Evolutionary conservation across 1,139 yeast genomes (phyloP).

Genomic region (Yamadazyma oceani): DNA sequence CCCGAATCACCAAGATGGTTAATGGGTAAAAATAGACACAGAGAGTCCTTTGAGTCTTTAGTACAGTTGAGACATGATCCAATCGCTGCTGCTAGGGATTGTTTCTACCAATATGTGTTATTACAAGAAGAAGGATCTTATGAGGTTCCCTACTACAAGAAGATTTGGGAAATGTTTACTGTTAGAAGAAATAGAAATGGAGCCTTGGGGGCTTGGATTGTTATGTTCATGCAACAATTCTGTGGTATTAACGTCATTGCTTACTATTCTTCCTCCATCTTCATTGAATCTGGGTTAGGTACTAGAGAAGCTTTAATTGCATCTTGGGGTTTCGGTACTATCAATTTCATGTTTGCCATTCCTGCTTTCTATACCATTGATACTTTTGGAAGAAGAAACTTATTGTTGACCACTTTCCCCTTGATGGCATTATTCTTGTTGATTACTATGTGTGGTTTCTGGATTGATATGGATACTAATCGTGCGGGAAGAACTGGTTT

Average conservation of each 20-base stretch:
- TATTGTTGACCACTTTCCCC: conserved; percentile 74
- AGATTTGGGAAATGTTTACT: conserved; percentile 38
- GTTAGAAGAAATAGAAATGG: conserved; percentile 85
- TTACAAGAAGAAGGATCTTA: conserved; percentile 65
- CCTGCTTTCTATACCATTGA: conserved; percentile 87
- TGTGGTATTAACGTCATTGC: conserved; percentile 92
- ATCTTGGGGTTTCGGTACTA: conserved; percentile 83
- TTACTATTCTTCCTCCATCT: conserved; percentile 74
- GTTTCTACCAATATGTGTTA: conserved; percentile 68
- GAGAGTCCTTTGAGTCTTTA: conserved; percentile 58
- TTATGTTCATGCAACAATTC: conserved; percentile 90
- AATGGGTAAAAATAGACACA: conserved; percentile 61
- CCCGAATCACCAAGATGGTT: conserved; percentile 86
- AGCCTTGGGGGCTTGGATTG: conserved; percentile 74
- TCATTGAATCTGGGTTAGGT: conserved; percentile 64
- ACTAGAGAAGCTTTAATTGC: conserved; percentile 68
- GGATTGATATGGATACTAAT: conserved; percentile 46
- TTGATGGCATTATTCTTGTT: conserved; percentile 66
- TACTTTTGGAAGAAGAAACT: conserved; percentile 71
- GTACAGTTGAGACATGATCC: conserved; percentile 47
- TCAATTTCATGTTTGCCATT: conserved; percentile 77
- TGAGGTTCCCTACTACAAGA: background rate
- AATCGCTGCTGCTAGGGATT: conserved; percentile 72
- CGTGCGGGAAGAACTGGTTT: conserved; percentile 59
- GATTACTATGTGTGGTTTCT: conserved; percentile 76